Evolutionary conservation across 1,284 basidiomycete genomes (phyloP).

Genomic region (Kwoniella shivajii): DNA sequence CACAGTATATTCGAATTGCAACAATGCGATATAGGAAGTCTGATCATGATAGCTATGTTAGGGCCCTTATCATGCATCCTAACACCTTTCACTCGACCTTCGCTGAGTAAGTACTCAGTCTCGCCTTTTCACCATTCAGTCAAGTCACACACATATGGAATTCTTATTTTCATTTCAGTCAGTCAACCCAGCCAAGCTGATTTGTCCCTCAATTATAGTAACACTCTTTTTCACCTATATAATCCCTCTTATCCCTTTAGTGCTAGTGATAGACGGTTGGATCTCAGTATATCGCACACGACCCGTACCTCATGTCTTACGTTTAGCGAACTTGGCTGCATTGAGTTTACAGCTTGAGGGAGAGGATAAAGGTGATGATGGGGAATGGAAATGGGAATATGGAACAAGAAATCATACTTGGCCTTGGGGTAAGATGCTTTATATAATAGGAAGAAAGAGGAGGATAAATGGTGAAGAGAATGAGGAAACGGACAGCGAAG

Average conservation of each 20-base stretch:
- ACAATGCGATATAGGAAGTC: conserved; percentile 31
- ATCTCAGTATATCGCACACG: conserved; percentile 40
- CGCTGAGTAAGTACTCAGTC: conserved; percentile 29
- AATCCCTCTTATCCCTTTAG: conserved; percentile 43
- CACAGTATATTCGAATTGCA: conserved; percentile 48
- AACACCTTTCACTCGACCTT: conserved; percentile 37
- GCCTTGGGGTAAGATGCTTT: conserved; percentile 38
- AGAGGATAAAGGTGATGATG: conserved; percentile 22
- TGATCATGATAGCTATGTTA: conserved; percentile 34
- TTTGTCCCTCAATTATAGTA: conserved; percentile 15
- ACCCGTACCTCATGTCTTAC: conserved; percentile 26
- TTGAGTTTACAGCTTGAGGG: conserved; percentile 26
- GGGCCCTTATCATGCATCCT: conserved; percentile 33
- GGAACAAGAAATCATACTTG: conserved; percentile 37
- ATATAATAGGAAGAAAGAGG: conserved; percentile 32
- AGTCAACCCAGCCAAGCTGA: neutral
- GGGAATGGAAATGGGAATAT: conserved; percentile 43
- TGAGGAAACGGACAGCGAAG: neutral
- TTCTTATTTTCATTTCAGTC: no score
- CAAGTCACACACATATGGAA: no score
- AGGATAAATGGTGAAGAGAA: conserved; percentile 4
- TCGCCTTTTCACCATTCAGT: neutral
- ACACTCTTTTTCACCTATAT: conserved; percentile 46
- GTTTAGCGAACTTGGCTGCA: conserved; percentile 37
- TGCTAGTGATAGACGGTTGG: conserved; percentile 44